phyloP scores from a whole-genome alignment of 169 alveolate genomes.

The Plasmodium vinckei region DNA sequence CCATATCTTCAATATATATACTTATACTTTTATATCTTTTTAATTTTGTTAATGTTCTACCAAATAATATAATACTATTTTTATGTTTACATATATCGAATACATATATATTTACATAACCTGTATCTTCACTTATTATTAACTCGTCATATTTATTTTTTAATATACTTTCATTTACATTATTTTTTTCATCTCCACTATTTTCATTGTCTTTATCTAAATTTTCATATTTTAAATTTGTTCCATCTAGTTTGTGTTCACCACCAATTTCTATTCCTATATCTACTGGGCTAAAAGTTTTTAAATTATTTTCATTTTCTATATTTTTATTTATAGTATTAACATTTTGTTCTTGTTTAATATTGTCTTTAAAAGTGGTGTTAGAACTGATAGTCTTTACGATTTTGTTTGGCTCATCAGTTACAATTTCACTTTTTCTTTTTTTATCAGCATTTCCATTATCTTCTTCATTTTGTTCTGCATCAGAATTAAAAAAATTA shows the following conservation, averaged over 20 bases:
- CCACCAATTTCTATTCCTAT: background rate
- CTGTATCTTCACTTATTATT: slow-evolving; percentile 34
- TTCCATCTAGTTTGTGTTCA: background rate
- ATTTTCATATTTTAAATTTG: background rate
- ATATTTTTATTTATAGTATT: too few species aligned
- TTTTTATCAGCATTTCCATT: background rate
- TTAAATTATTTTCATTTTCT: too few species aligned
- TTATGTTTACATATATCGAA: slow-evolving; percentile 73
- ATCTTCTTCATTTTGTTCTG: background rate
- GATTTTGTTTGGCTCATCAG: background rate
- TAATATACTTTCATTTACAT: background rate
- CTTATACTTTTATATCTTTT: slow-evolving; percentile 57
- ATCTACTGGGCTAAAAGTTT: background rate
- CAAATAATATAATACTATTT: slow-evolving; percentile 61
- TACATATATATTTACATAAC: slow-evolving; percentile 33
- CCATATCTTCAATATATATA: slow-evolving; percentile 47
- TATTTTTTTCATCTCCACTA: background rate
- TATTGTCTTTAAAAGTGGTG: background rate
- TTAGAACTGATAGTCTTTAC: background rate
- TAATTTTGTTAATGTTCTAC: slow-evolving; percentile 47
- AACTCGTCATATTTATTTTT: slow-evolving; percentile 41
- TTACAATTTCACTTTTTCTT: background rate
- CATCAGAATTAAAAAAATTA: too few species aligned
- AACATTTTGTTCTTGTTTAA: background rate
- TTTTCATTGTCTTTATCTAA: background rate